Evolutionary conservation across 768 basidiomycete genomes (phyloP), one percentile per base, ranked within the genome.

Genomic region (Trametes cubensis): DNA sequence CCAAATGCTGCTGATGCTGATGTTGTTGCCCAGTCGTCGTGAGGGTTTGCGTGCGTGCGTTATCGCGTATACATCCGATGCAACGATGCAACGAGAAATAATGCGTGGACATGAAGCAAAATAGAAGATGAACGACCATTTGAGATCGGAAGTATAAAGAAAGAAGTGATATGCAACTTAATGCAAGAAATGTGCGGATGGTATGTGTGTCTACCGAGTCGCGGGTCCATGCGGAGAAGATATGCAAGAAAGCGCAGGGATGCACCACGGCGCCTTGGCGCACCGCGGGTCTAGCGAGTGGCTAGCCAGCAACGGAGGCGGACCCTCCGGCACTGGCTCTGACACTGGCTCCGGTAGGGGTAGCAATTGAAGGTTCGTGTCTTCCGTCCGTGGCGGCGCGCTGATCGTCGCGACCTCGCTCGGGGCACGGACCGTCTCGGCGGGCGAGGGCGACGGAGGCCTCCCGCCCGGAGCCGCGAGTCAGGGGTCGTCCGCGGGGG

Each of bases 401-500:
- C 23, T 20, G 21, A 54, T 26, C 5, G 38, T 47, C 41, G n/a
- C 39, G 13, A 34, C 34, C 34, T 59, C 41, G 26, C 28, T 25
- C 1, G 49, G 17, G 8, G 49, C 20, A 10, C 26, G 18, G 2
- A 40, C 25, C 2, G 28, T 23, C 28, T 51, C 30, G 17, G 18
- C 51, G 39, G 20, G 44, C 34, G 47, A 28, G 15, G 18, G 21
- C 28, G 54, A 41, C 18, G 55, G 30, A 5, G 49, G 20, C 21
- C 49, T 49, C 58, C 20, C 58, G 49, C 48, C 58, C 62, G 47
- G 25, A 13, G 46, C 54, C 41, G 23, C 53, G 47, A 64, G 63
- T 64, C 63, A 77, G 28, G 73, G 74, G 53, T 80, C 78, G 61
- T 80, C 80, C 55, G 71, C 72, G 28, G 42, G 58, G 47, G 76